Conservation (phyloP, 176 grass and related monocot species). For the Cymbopogon citratus region DNA sequence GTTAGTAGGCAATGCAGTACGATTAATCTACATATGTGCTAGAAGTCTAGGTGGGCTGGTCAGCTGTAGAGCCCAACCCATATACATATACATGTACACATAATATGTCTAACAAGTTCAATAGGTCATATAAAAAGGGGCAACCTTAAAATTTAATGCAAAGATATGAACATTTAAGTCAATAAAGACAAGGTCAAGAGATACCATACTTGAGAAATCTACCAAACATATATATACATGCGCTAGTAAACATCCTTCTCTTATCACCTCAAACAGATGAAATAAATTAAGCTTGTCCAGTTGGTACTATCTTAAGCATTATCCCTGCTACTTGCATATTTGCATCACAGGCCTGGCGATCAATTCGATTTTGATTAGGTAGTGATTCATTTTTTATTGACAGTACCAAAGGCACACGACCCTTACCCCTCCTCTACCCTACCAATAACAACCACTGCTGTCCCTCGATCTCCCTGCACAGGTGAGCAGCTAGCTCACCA, state of each 20-base stretch:
- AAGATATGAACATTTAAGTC: neutral
- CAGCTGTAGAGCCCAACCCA: too few species aligned
- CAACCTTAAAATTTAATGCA: conserved; percentile 9
- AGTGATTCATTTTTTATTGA: too few species aligned
- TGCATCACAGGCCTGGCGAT: neutral
- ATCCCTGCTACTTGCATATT: neutral
- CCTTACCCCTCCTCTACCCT: too few species aligned
- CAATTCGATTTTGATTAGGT: neutral
- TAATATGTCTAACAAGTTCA: neutral
- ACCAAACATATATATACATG: conserved; percentile 5
- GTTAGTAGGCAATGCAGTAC: too few species aligned
- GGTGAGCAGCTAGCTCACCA: too few species aligned
- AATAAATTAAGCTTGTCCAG: neutral
- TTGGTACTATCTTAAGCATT: neutral
- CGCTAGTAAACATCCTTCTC: neutral
- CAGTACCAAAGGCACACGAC: too few species aligned
- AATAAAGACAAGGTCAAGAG: neutral
- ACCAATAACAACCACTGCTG: too few species aligned
- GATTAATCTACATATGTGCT: too few species aligned
- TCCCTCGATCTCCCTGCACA: too few species aligned
- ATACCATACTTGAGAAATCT: conserved; percentile 9
- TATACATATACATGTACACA: too few species aligned
- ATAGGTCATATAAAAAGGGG: neutral
- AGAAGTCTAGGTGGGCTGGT: too few species aligned
- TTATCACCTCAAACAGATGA: neutral